A percentile compares a stretch with the other conserved stretches of the same genome.
Conservation (phyloP, 192 early-diverging fungal genomes). For the Umbelopsis isabellina region DNA sequence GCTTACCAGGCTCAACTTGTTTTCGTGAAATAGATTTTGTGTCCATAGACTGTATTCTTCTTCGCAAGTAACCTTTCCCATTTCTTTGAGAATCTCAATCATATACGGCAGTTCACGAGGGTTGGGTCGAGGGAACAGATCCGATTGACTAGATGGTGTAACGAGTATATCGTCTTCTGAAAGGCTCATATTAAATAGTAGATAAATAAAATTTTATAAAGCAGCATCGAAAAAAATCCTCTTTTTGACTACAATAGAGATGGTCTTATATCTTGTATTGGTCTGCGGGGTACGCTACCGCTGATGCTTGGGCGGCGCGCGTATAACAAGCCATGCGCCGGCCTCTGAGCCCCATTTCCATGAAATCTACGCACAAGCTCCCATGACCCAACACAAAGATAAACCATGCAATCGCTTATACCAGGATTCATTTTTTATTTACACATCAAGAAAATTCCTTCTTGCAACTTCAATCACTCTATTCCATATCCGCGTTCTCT, state of each 20-base stretch:
- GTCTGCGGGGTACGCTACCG: too few species aligned
- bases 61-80: not conserved
- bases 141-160: too few species aligned
- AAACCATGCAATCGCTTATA: not conserved
- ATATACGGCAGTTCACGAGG: conserved; percentile 5
- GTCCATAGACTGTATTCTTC: conserved; percentile 11
- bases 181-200: too few species aligned
- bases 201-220: too few species aligned
- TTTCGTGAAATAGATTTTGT: not conserved
- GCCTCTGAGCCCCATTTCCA: not conserved
- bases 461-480: not conserved
- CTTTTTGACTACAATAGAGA: too few species aligned
- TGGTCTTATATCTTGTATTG: too few species aligned
- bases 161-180: too few species aligned
- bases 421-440: not conserved
- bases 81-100: conserved; percentile 8
- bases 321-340: too few species aligned
- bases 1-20: conserved; percentile 1
- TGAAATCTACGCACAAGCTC: not conserved
- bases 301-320: too few species aligned
- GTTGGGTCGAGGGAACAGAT: not conserved
- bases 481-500: not conserved
- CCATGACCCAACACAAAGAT: not conserved
- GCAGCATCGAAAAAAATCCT: too few species aligned
- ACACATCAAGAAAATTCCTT: not conserved